Conservation (phyloP, 2,329 filamentous ascomycete genomes). For the Calonectria hongkongensis region DNA sequence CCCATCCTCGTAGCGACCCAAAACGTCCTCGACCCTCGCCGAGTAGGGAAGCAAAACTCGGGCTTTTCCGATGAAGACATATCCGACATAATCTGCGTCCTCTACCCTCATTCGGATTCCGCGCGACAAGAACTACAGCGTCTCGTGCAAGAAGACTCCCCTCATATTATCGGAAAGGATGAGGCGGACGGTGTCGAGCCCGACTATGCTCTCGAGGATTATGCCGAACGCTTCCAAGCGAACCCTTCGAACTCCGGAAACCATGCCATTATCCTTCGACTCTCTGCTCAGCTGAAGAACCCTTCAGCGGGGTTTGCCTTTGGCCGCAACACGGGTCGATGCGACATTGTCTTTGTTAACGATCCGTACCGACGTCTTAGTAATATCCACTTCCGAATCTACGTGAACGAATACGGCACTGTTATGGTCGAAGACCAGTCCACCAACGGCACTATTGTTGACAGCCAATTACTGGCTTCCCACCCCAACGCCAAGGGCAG, state of each 20-base stretch:
- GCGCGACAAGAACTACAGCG: conserved; percentile 82
- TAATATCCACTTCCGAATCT: conserved; percentile 97
- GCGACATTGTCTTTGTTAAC: conserved; percentile 82
- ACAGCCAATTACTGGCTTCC: conserved; percentile 78
- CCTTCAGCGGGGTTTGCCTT: conserved; percentile 87
- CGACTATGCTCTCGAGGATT: conserved; percentile 71
- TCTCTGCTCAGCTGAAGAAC: conserved; percentile 84
- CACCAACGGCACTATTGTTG: conserved; percentile 95
- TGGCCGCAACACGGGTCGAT: conserved; percentile 82
- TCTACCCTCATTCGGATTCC: conserved; percentile 85
- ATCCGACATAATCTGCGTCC: conserved; percentile 90
- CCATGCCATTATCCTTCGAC: conserved; percentile 85
- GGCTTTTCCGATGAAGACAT: conserved; percentile 89
- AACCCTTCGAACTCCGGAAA: conserved; percentile 69
- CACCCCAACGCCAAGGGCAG: conserved; percentile 61
- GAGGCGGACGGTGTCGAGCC: conserved; percentile 70
- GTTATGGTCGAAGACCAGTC: conserved; percentile 96
- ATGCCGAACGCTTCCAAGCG: conserved; percentile 66
- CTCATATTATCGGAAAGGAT: conserved; percentile 70
- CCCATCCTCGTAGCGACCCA: conserved; percentile 78
- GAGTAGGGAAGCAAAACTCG: conserved; percentile 86
- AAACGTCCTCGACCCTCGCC: conserved; percentile 86
- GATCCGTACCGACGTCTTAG: conserved; percentile 86
- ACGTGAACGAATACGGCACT: conserved; percentile 87
- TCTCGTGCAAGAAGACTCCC: conserved; percentile 68